These are phyloP conservation scores for Colletotrichum sp. DNA, from an alignment of 2,329 filamentous ascomycete genomes.

Conservation along the genomic window DNA sequence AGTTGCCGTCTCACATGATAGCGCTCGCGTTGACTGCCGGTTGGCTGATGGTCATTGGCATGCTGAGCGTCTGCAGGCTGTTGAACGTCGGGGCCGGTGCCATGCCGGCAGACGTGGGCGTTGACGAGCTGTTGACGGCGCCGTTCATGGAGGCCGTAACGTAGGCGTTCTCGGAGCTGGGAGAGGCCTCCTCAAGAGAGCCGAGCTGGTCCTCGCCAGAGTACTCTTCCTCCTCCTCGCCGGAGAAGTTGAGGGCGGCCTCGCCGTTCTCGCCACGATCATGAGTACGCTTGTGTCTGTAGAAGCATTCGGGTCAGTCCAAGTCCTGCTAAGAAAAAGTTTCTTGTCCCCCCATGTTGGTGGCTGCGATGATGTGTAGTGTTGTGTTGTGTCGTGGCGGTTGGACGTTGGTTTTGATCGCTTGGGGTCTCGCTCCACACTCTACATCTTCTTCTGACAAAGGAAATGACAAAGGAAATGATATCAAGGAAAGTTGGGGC, in stretches of 20 bases:
- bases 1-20: slow-evolving; percentile 42
- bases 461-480: slow-evolving; percentile 35
- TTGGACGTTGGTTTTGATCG: slow-evolving; percentile 29
- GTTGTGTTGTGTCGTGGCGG: slow-evolving; percentile 36
- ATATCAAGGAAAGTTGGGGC: slow-evolving; percentile 46
- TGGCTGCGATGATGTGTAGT: slow-evolving; percentile 37
- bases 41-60: slow-evolving; percentile 69
- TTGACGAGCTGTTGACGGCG: slow-evolving; percentile 35
- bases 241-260: slow-evolving; percentile 66
- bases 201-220: slow-evolving; percentile 85
- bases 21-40: slow-evolving; percentile 52
- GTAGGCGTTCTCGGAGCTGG: slow-evolving; percentile 72
- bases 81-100: slow-evolving; percentile 48
- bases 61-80: slow-evolving; percentile 65
- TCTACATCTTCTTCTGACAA: slow-evolving; percentile 34
- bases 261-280: slow-evolving; percentile 69
- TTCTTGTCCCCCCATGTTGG: slow-evolving; percentile 1
- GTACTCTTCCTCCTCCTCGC: slow-evolving; percentile 85
- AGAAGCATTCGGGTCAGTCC: slow-evolving; percentile 50
- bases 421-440: slow-evolving; percentile 40
- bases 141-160: slow-evolving; percentile 56
- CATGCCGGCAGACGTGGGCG: slow-evolving; percentile 30
- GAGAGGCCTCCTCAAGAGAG: slow-evolving; percentile 79
- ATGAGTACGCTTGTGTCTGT: slow-evolving; percentile 83
- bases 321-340: slow-evolving; percentile 6